Evolutionary conservation across 257 asterid genomes (phyloP), one percentile per base, ranked within the genome.

Genomic region (Phtheirospermum japonicum): DNA sequence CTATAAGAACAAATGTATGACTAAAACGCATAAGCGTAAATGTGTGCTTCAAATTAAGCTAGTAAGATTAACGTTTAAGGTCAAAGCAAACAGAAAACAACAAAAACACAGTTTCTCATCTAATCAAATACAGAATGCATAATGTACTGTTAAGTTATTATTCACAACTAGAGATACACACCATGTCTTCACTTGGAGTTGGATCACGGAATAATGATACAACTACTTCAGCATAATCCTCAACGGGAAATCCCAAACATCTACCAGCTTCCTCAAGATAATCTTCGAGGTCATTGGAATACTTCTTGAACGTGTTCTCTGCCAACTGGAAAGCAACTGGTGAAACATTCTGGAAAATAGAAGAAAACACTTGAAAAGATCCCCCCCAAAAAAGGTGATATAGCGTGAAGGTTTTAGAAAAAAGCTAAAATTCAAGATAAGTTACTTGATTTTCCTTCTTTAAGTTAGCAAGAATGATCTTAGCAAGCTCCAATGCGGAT

Each of bases 391-490:
- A 19, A 14, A 17, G 14, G 30, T 61, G 31, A 53, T 51, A 60
- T 50, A 56, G 20, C 12, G 9, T 34, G 6, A 64, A n/a, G n/a
- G n/a, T n/a, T n/a, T n/a, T n/a, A 32, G 50, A 46, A 17, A 57
- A 30, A n/a, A 23, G 28, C 23, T 17, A 36, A 34, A 37, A 58
- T 2, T 12, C 30, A 64, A 17, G 39, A 64, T 53, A 66, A 49
- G n/a, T 26, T 33, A 76, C 81, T 50, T 63, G 28, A 60, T 76
- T 68, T 57, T 69, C 77, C 64, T 36, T 72, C 50, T 52, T 71
- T 23, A 72, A 61, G 19, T 53, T 28, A 60, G 68, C 50, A 60
- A 76, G 62, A 23, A 76, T 49, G 54, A 67, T 67, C 28, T 31
- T 65, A 5, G 67, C 52, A 43, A 73, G 37, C 66, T 59, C 72